phyloP scores from a whole-genome alignment of 208 protist species.

The Acanthamoeba royreba region DNA sequence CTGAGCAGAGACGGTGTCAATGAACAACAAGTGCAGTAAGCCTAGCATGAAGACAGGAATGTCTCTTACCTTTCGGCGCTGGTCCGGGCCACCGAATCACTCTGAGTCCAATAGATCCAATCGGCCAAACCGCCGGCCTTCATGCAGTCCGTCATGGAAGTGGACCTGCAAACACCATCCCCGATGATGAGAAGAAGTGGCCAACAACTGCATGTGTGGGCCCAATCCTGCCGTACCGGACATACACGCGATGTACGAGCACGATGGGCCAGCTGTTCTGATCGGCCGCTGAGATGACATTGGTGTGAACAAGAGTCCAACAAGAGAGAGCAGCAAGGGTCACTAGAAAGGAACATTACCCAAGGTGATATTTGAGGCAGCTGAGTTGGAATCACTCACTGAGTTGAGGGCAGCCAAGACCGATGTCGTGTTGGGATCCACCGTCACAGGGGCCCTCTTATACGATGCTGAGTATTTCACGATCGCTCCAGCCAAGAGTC shows the following conservation, averaged over 20 bases:
- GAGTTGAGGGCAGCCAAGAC: not conserved
- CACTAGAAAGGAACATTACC: not conserved
- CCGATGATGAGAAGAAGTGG: not conserved
- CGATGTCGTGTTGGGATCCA: not conserved
- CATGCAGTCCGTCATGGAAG: not conserved
- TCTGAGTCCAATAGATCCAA: constrained; percentile 26
- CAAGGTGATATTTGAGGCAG: not conserved
- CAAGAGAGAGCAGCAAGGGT: not conserved
- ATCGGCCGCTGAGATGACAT: not conserved
- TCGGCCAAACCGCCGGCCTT: not conserved
- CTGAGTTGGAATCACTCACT: not conserved
- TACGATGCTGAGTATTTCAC: not conserved
- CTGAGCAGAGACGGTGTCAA: not conserved
- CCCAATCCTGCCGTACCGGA: not conserved
- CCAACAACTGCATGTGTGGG: too few species aligned
- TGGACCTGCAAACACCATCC: too few species aligned
- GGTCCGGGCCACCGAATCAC: not conserved
- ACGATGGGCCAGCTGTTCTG: not conserved
- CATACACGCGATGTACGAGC: not conserved
- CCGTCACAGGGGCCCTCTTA: not conserved
- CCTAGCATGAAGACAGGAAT: not conserved
- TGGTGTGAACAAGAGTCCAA: not conserved
- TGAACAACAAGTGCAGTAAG: too few species aligned
- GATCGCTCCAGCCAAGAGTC: not conserved
- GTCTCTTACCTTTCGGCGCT: not conserved